Conservation (phyloP, 805 yeast genomes). For the Candida tallmaniae region DNA sequence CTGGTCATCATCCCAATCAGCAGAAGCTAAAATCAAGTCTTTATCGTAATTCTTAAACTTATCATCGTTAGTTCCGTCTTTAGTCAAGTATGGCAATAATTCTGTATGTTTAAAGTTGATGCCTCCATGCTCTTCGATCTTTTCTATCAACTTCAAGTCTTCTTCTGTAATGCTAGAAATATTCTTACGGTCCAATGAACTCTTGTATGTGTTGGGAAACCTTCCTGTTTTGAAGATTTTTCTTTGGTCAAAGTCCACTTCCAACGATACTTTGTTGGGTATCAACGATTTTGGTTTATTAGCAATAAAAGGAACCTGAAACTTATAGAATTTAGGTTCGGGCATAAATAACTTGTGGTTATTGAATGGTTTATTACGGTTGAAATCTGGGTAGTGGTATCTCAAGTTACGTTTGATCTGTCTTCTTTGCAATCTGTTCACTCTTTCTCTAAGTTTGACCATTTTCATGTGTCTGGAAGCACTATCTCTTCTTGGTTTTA, state of each 20-base stretch:
- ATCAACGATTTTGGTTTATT: slow-evolving; percentile 39
- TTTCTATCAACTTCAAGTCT: slow-evolving; percentile 29
- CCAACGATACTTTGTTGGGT: slow-evolving; percentile 58
- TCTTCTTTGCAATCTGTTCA: slow-evolving; percentile 26
- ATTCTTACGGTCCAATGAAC: slow-evolving; percentile 7
- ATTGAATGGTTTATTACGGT: slow-evolving; percentile 49
- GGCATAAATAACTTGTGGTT: slow-evolving; percentile 67
- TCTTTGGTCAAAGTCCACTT: slow-evolving; percentile 58
- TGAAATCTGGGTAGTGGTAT: slow-evolving; percentile 61
- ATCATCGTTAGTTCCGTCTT: slow-evolving; percentile 32
- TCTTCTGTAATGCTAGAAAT: slow-evolving; percentile 21
- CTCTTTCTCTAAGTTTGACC: slow-evolving; percentile 24
- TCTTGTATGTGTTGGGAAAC: slow-evolving; percentile 4
- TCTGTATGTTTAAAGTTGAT: slow-evolving; percentile 13
- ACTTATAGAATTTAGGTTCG: slow-evolving; percentile 48
- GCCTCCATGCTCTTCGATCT: slow-evolving; percentile 18
- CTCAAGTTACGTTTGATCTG: slow-evolving; percentile 28
- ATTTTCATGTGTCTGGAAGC: too few species aligned
- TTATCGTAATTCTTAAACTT: slow-evolving; percentile 42
- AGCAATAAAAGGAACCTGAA: slow-evolving; percentile 47
- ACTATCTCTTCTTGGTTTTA: slow-evolving; percentile 20
- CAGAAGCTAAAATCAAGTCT: slow-evolving; percentile 61
- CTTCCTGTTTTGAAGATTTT: slow-evolving; percentile 41
- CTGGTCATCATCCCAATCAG: slow-evolving; percentile 72
- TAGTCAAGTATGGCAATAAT: slow-evolving; percentile 25